phyloP scores from a whole-genome alignment of 495 filamentous ascomycete species.

The Xylaria bambusicola region DNA sequence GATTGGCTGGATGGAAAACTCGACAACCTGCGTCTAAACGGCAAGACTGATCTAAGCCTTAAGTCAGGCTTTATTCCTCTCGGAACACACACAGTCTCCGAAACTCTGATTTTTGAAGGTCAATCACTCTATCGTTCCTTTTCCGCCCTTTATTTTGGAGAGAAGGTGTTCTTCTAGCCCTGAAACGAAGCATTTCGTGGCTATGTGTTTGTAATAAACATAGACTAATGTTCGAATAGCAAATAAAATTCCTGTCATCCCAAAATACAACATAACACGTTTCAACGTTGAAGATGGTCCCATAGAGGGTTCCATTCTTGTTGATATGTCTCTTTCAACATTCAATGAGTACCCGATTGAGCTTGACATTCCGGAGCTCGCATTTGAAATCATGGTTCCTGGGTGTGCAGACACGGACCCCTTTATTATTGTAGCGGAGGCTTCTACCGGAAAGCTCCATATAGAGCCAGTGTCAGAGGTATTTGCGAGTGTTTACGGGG shows the following conservation, averaged over 20 bases:
- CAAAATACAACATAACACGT: conserved; percentile 72
- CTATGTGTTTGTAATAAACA: conserved; percentile 15
- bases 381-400: conserved; percentile 80
- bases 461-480: conserved; percentile 67
- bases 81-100: conserved; percentile 68
- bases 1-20: conserved; percentile 85
- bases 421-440: conserved; percentile 65
- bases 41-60: conserved; percentile 66
- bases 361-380: conserved; percentile 72
- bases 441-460: conserved; percentile 64
- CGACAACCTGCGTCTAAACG: conserved; percentile 64
- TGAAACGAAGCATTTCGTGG: not conserved
- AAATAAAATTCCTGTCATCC: conserved; percentile 71
- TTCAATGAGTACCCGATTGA: conserved; percentile 74
- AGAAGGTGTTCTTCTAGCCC: conserved; percentile 46
- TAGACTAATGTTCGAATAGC: conserved; percentile 42
- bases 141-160: conserved; percentile 52
- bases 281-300: conserved; percentile 74
- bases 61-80: conserved; percentile 77
- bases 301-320: conserved; percentile 66
- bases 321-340: conserved; percentile 69
- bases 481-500: conserved; percentile 64
- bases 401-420: conserved; percentile 73
- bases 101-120: conserved; percentile 81
- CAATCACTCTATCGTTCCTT: conserved; percentile 61